Evolutionary conservation across 2,329 filamentous ascomycete genomes (phyloP).

Genomic region (Cladophialophora chaetospira): DNA sequence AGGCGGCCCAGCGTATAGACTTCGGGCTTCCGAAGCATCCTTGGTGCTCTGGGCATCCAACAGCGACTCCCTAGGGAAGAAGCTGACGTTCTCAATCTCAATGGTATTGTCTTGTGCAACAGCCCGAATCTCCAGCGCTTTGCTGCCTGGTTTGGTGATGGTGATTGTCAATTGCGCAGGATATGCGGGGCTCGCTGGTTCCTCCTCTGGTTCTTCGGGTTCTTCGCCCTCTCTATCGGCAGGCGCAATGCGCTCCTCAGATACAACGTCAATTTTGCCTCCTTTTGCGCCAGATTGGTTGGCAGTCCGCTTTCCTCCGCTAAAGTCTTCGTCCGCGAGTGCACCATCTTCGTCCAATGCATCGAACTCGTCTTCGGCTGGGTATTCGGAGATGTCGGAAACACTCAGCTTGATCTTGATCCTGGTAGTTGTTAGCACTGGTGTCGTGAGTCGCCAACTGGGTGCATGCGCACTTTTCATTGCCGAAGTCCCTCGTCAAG

Average conservation of each 20-base stretch:
- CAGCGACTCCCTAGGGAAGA: slow-evolving; percentile 76
- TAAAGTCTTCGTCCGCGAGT: slow-evolving; percentile 62
- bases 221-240: slow-evolving; percentile 59
- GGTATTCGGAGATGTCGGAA: slow-evolving; percentile 72
- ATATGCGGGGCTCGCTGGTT: slow-evolving; percentile 61
- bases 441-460: neutral
- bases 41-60: slow-evolving; percentile 76
- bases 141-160: slow-evolving; percentile 82
- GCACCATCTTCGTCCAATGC: slow-evolving; percentile 47
- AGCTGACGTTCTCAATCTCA: slow-evolving; percentile 73
- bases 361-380: slow-evolving; percentile 61
- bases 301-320: slow-evolving; percentile 58
- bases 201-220: slow-evolving; percentile 59
- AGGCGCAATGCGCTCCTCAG: slow-evolving; percentile 59
- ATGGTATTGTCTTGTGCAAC: slow-evolving; percentile 83
- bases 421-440: slow-evolving; percentile 44
- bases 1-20: slow-evolving; percentile 78
- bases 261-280: slow-evolving; percentile 56
- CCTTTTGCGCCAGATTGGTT: slow-evolving; percentile 55
- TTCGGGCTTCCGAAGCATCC: slow-evolving; percentile 57
- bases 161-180: slow-evolving; percentile 83
- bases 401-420: slow-evolving; percentile 84
- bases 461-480: slow-evolving; percentile 74
- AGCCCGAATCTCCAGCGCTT: slow-evolving; percentile 84
- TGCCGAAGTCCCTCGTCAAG: slow-evolving; percentile 77